Evolutionary conservation across 306 rosid species (phyloP).

Genomic region (Castanopsis chinensis): DNA sequence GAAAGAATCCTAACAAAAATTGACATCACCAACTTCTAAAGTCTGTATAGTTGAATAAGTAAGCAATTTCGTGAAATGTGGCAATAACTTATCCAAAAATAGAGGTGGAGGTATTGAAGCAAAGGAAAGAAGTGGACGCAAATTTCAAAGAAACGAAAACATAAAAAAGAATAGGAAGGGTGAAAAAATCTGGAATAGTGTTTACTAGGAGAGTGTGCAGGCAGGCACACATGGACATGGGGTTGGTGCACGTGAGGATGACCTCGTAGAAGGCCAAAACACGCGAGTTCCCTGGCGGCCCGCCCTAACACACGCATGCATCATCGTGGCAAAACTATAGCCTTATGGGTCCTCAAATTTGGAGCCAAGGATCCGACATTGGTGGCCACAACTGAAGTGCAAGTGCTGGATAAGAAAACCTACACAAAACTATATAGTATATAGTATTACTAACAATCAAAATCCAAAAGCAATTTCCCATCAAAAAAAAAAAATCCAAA

Average conservation of each 20-base stretch:
- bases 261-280: background rate
- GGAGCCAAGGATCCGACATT: slow-evolving; percentile 1
- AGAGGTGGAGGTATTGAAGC: background rate
- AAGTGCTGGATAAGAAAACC: background rate
- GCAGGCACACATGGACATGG: background rate
- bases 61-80: too few species aligned
- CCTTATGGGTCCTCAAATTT: background rate
- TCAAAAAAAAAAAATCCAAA: too few species aligned
- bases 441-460: too few species aligned
- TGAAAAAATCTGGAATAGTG: background rate
- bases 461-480: too few species aligned
- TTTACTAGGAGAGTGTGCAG: background rate
- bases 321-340: background rate
- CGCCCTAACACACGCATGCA: slow-evolving; percentile 1
- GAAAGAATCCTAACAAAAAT: too few species aligned
- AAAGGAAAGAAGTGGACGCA: background rate
- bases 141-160: background rate
- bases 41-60: too few species aligned
- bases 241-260: background rate
- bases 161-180: background rate
- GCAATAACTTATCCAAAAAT: background rate
- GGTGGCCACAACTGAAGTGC: background rate
- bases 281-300: background rate
- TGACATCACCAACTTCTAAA: too few species aligned
- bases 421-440: background rate